Base-by-base conservation (phyloP, 768 basidiomycete genomes). In the Lactarius sp. region DNA sequence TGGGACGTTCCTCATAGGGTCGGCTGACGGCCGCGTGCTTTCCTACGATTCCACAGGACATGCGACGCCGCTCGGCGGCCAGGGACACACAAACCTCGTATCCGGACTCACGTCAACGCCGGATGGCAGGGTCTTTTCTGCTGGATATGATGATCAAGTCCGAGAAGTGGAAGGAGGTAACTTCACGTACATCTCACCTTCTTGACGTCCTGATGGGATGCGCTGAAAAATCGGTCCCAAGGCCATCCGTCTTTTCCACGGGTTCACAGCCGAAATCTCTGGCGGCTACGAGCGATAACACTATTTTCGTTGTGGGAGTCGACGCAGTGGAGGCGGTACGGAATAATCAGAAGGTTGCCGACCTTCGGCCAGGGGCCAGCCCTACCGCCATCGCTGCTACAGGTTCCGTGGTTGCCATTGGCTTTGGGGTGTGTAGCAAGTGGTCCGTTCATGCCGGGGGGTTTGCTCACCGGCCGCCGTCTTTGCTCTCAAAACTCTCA, bases 61-160 rank as follows among this genome's bases (percentile, higher is more conserved):
- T 59, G 83, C 80, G 18, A 72, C 73, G 6, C 69, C 72, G 14
- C 73, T 92, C 13, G 72, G 73, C 27, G 94, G 94, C 4, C 75
- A 81, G 3, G 83, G 85, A 0, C 95, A 96, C 73, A 79, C 83
- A 6, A 90, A 79, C 65, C 78, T 88, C 54, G 81, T 97, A 20
- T 80, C 85, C 0, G 86, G 81, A 0, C 74, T 97, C 52, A 78
- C 83, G 0, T 71, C 78, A 0, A 76, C 78, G 10, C 69, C 75
- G 0, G 71, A 73, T 8, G 83, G 82, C 33, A 83, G 80, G 58
- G 77, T 88, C 1, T 87, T 83, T 69, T 88, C 88, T 22, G 76
- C 84, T 16, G 94, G 90, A 13, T 94, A 83, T 70, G 95, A 97
- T 66, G 95, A 97, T 71, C 78, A 73, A 37, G 76, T 93, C 4